Evolutionary conservation across 257 asterid genomes (phyloP), one percentile per base, ranked within the genome.

Genomic region (Fraxinus excelsior): DNA sequence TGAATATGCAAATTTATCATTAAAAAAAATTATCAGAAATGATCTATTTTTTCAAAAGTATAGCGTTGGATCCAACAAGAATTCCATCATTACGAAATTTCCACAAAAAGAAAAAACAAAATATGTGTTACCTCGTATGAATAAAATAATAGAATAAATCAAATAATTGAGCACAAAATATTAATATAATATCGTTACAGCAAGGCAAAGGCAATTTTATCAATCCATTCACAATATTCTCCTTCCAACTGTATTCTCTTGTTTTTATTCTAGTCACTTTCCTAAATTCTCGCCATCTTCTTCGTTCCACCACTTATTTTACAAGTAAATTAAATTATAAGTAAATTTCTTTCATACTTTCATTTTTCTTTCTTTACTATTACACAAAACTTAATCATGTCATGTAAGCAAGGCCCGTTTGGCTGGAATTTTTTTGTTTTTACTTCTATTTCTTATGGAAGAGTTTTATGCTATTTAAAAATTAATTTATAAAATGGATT

Each of bases 151-250:
- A 23, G 28, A 46, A 19, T 13, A 67, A 62, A 62, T 34, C 72
- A 76, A 76, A 81, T 76, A 19, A 71, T 80, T 46, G 78, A 0
- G 21, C 31, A 62, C 67, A 70, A 4, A 62, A 70, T 77, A 42
- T n/a, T 32, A 9, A 42, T 84, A 42, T 42, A 11, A 42, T 42
- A 42, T 42, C 49, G 16, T 51, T 62, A 25, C 68, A 62, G 68
- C 34, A 81, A 75, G 28, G 64, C 32, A 71, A 62, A 16, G 25
- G 31, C 65, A n/a, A n/a, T n/a, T n/a, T n/a, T n/a, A n/a, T n/a
- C n/a, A n/a, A n/a, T n/a, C n/a, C n/a, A 85, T 79, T 85, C 90
- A 82, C 78, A 82, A 83, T 85, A 86, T 87, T 86, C 92, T 79
- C 68, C 72, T 71, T 82, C 88, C 89, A 87, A 78, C 94, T 84